Conservation (phyloP, 495 filamentous ascomycete genomes). For the Trichoderma gamsii region DNA sequence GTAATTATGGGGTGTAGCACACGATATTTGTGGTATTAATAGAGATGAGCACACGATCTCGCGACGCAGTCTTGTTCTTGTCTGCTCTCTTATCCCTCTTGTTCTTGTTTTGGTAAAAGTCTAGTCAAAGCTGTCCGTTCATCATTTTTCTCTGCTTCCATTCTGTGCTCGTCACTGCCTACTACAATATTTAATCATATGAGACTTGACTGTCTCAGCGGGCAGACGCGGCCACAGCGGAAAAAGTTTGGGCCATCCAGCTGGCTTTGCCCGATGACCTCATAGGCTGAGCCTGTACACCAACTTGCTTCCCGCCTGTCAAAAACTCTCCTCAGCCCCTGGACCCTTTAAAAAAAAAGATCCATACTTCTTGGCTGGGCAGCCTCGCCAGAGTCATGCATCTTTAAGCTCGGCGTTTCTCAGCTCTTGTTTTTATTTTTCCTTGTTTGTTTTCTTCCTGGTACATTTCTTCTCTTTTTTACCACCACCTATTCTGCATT, state of each 20-base stretch:
- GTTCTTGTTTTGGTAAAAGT: background rate
- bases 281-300: background rate
- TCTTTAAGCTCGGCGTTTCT: background rate
- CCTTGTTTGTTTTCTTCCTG: background rate
- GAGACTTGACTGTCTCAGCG: background rate
- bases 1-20: background rate
- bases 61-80: background rate
- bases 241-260: background rate
- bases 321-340: background rate
- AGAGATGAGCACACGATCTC: background rate
- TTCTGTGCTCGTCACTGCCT: background rate
- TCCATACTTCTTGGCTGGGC: background rate
- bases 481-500: background rate
- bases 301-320: background rate
- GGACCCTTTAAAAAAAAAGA: conserved; percentile 7
- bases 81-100: background rate
- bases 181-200: too few relatives aligned
- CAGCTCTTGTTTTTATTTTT: background rate
- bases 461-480: background rate
- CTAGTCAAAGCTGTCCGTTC: background rate
- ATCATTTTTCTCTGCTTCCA: background rate
- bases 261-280: background rate
- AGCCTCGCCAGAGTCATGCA: background rate
- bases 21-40: background rate
- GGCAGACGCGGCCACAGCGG: background rate